Base-by-base conservation (phyloP, 495 filamentous ascomycete genomes). In the Aspergillus cristatus region DNA sequence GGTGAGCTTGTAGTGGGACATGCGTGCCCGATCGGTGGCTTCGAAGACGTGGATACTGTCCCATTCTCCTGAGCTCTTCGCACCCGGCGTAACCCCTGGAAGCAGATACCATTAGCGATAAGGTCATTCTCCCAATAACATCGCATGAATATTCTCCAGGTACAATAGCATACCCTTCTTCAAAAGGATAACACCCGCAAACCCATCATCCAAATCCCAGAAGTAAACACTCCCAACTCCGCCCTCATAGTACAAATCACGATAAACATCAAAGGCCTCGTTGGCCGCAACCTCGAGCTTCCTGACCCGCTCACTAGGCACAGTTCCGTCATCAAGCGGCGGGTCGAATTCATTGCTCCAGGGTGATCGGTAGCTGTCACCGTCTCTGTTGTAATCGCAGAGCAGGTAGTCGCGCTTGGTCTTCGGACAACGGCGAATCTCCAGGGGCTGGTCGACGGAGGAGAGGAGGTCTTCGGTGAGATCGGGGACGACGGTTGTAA, bases 31-130 rank as follows among this genome's bases (percentile, higher is more conserved):
- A 61, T 97, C 90, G 49, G 78, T 83, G 25, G 87, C 85, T 55
- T 99, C 91, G 62, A 99, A 95, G 40, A 99, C 91, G 67, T 99
- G 91, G 60, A 99, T 96, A 48, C 84, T 91, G 60, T 99, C 93
- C 91, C 91, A 99, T 41, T 81, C 79, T 32, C 91, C 90, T 28
- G 82, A 75, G 53, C 73, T 80, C 61, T 80, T 82, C 49, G 72
- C 72, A 36, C 76, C 74, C 16, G 82, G 78, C 5, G 77, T 73
- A 28, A 78, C 77, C 42, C 71, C 72, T 79, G 36, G 14, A 30
- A 11, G 11, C 42, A 24, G 14, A 18, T n/a, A 25, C 18, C 7
- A 22, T 26, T 11, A 26, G 24, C 24, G 24, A 26, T 26, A 6
- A 26, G 24, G 40, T 41, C 31, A 47, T 39, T 22, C 39, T n/a